Evolutionary conservation across 2,329 filamentous ascomycete species (phyloP).

Genomic region (Apiospora arundinis): DNA sequence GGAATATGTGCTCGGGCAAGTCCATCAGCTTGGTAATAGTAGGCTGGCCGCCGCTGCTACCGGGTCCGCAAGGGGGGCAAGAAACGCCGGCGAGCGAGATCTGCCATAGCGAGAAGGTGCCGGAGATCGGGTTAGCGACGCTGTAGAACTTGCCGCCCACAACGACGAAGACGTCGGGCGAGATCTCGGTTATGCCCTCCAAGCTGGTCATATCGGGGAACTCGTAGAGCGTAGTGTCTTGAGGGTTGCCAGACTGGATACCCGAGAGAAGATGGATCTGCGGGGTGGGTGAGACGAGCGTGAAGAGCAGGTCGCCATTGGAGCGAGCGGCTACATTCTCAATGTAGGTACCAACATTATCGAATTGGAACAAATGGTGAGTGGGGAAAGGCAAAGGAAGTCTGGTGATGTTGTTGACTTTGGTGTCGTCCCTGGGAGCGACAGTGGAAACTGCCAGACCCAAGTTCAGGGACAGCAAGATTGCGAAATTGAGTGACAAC

Average conservation of each 20-base stretch:
- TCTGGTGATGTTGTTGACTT: not conserved
- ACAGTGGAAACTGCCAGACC: not conserved
- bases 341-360: conserved; percentile 28
- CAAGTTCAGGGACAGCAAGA: not conserved
- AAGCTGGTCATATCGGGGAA: conserved; percentile 34
- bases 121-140: conserved; percentile 22
- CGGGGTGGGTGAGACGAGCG: conserved; percentile 34
- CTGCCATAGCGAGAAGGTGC: conserved; percentile 28
- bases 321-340: conserved; percentile 40
- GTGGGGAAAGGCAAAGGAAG: not conserved
- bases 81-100: not conserved
- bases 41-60: not conserved
- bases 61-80: not conserved
- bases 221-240: conserved; percentile 31
- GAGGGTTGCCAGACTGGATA: conserved; percentile 24
- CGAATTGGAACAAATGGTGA: conserved; percentile 25
- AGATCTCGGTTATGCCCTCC: conserved; percentile 39
- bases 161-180: conserved; percentile 31
- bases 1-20: conserved; percentile 26
- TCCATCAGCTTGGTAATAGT: conserved; percentile 27
- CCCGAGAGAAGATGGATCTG: conserved; percentile 31
- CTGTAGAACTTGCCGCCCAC: conserved; percentile 25
- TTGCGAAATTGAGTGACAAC: not conserved
- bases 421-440: not conserved
- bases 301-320: conserved; percentile 38